A percentile compares a stretch with the other conserved stretches of the same genome.
Conservation (phyloP, 116 monocot species). For the Cymodocea nodosa region DNA sequence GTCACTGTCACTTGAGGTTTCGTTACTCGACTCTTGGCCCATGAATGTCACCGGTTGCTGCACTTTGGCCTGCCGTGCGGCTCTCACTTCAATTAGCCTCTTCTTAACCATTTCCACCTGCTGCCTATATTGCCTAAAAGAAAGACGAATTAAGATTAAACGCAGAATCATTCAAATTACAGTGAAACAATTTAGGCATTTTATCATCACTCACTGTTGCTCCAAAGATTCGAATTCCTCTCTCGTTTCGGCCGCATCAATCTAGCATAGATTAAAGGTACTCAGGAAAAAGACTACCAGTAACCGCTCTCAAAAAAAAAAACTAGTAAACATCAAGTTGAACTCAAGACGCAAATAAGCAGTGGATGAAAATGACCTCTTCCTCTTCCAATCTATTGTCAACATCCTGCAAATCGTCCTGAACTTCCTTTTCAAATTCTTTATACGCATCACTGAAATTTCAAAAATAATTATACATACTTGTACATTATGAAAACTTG, state of each 20-base stretch:
- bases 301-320: no score
- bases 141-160: not conserved
- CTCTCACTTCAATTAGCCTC: slow-evolving; percentile 33
- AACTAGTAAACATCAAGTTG: no score
- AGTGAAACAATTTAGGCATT: not conserved
- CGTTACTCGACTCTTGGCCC: slow-evolving; percentile 33
- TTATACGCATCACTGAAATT: slow-evolving; percentile 78
- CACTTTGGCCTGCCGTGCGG: slow-evolving; percentile 21
- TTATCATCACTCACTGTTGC: slow-evolving; percentile 41
- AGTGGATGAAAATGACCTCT: slow-evolving; percentile 33
- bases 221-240: slow-evolving; percentile 61
- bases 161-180: not conserved
- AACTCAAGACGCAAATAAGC: no score
- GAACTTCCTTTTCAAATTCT: slow-evolving; percentile 93
- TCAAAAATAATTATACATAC: not conserved
- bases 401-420: slow-evolving; percentile 71
- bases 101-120: slow-evolving; percentile 61
- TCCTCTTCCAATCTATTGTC: slow-evolving; percentile 93
- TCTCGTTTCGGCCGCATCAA: slow-evolving; percentile 78
- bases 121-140: slow-evolving; percentile 36
- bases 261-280: slow-evolving; percentile 23
- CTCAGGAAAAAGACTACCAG: not conserved
- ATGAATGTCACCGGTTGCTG: slow-evolving; percentile 27
- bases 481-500: not conserved
- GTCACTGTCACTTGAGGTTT: slow-evolving; percentile 32